phyloP scores from a whole-genome alignment of 2,329 filamentous ascomycete species.

The Alternaria alternata region DNA sequence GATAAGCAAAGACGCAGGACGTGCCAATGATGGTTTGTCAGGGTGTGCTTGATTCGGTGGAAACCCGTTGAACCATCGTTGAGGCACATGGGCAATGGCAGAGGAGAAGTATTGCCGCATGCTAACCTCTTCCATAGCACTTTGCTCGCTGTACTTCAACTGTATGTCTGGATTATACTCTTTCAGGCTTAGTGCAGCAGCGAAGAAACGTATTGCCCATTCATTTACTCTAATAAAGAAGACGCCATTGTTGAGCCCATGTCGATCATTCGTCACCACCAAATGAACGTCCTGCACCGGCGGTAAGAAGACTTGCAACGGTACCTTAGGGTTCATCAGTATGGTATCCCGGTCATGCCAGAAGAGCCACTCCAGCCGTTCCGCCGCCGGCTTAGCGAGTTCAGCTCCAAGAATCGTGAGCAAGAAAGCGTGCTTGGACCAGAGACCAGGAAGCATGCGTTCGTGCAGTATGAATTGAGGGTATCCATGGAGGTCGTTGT shows the following conservation, averaged over 20 bases:
- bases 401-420: constrained; percentile 9
- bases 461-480: constrained; percentile 9
- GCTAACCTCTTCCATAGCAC: constrained; percentile 8
- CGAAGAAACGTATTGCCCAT: constrained; percentile 51
- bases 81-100: constrained; percentile 3
- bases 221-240: constrained; percentile 51
- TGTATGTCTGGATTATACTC: constrained; percentile 8
- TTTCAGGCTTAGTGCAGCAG: constrained; percentile 32
- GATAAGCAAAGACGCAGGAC: constrained; percentile 3
- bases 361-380: constrained; percentile 8
- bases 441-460: constrained; percentile 11
- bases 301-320: constrained; percentile 7
- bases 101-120: background rate
- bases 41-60: background rate
- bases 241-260: constrained; percentile 55
- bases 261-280: constrained; percentile 50
- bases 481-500: constrained; percentile 8
- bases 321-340: constrained; percentile 10
- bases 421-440: constrained; percentile 13
- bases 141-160: constrained; percentile 13
- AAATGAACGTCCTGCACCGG: constrained; percentile 28
- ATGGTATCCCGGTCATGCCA: constrained; percentile 15
- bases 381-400: constrained; percentile 5
- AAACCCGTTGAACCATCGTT: constrained; percentile 14
- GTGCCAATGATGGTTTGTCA: background rate